phyloP scores from a whole-genome alignment of 1,284 basidiomycete species.

The Quambalaria eucalypti region DNA sequence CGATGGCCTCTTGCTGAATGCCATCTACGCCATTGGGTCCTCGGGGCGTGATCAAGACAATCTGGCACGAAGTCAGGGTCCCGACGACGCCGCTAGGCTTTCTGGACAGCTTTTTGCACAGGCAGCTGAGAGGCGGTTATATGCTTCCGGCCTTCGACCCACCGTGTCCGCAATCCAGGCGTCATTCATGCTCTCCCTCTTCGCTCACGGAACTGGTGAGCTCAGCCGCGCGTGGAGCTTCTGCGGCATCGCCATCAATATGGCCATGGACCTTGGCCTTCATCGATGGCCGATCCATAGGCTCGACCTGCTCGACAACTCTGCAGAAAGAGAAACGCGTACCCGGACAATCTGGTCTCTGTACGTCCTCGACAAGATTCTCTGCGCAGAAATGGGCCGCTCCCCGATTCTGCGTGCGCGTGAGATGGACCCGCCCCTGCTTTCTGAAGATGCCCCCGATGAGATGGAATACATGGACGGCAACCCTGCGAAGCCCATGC shows the following conservation, averaged over 20 bases:
- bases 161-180: slow-evolving; percentile 42
- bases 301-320: slow-evolving; percentile 24
- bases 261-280: slow-evolving; percentile 50
- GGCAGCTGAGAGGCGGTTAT: slow-evolving; percentile 24
- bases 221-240: slow-evolving; percentile 48
- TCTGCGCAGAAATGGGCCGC: slow-evolving; percentile 49
- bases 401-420: slow-evolving; percentile 47
- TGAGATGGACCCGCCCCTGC: slow-evolving; percentile 47
- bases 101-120: slow-evolving; percentile 13
- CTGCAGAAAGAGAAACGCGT: slow-evolving; percentile 42
- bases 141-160: slow-evolving; percentile 24
- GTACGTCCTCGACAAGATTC: slow-evolving; percentile 49
- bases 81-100: not conserved
- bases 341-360: slow-evolving; percentile 49
- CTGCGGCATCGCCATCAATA: slow-evolving; percentile 47
- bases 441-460: slow-evolving; percentile 48
- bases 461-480: slow-evolving; percentile 49
- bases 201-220: slow-evolving; percentile 50
- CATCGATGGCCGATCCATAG: slow-evolving; percentile 41
- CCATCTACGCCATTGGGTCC: slow-evolving; percentile 31
- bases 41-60: slow-evolving; percentile 12
- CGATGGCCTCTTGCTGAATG: slow-evolving; percentile 21
- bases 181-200: slow-evolving; percentile 48
- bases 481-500: slow-evolving; percentile 28
- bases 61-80: not conserved